Conservation (phyloP, 208 protist species). For the Trypanosoma scelopori region DNA sequence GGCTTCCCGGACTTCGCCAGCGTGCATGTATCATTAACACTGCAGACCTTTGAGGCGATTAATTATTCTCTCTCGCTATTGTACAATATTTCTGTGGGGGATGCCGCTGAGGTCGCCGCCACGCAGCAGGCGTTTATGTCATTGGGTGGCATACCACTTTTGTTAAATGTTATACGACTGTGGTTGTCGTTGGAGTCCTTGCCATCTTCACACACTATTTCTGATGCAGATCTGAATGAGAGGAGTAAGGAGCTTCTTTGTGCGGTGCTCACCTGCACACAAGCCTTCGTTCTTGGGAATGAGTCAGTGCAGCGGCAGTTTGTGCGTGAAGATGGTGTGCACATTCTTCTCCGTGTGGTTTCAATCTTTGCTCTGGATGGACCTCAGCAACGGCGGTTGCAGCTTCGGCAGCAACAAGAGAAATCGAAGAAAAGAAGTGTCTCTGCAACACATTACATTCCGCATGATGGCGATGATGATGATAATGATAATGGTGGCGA, state of each 20-base stretch:
- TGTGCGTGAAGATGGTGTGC: slow-evolving; percentile 50
- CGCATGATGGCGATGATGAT: no score
- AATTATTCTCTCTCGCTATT: slow-evolving; percentile 21
- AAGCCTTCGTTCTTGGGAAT: slow-evolving; percentile 36
- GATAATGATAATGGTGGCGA: no score
- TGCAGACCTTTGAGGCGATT: slow-evolving; percentile 9
- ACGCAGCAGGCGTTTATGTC: slow-evolving; percentile 19
- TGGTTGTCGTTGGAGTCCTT: slow-evolving; percentile 22
- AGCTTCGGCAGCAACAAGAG: no score
- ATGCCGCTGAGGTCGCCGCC: neutral
- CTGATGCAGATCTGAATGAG: neutral
- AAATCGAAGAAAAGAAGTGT: no score
- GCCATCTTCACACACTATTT: neutral
- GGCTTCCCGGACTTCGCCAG: neutral
- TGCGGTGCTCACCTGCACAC: slow-evolving; percentile 30
- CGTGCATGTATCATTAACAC: slow-evolving; percentile 1
- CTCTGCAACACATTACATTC: no score
- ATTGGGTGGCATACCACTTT: slow-evolving; percentile 21
- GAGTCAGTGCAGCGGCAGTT: slow-evolving; percentile 35
- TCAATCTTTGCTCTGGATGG: slow-evolving; percentile 23
- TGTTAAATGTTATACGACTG: slow-evolving; percentile 14
- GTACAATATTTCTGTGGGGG: slow-evolving; percentile 24
- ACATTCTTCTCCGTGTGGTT: slow-evolving; percentile 48
- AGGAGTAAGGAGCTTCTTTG: slow-evolving; percentile 26
- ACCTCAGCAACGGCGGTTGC: no score